These are phyloP conservation scores for Aspergillus panamensis DNA, from an alignment of 495 filamentous ascomycete genomes.

Conservation along the genomic window DNA sequence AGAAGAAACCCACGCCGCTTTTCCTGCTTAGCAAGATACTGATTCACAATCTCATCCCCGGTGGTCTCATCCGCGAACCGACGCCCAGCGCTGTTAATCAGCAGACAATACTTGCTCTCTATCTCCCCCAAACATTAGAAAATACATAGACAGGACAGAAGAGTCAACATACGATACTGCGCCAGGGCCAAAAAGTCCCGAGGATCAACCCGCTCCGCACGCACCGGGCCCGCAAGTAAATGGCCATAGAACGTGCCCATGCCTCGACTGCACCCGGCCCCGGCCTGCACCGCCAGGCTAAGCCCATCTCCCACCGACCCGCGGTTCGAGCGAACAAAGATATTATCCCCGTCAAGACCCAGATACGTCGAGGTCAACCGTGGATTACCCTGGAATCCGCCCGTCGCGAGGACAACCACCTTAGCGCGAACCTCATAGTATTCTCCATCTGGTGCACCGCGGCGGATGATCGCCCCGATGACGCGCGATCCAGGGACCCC, in stretches of 20 bases:
- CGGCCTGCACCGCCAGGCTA: conserved; percentile 16
- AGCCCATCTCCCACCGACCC: conserved; percentile 29
- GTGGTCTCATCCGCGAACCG: conserved; percentile 26
- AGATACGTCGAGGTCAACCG: conserved; percentile 21
- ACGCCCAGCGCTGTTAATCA: conserved; percentile 20
- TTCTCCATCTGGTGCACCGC: neutral
- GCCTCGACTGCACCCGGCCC: conserved; percentile 24
- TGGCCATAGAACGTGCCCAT: conserved; percentile 30
- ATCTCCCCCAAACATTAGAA: neutral
- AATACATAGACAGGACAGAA: neutral
- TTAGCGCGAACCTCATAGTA: conserved; percentile 23
- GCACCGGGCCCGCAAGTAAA: conserved; percentile 23
- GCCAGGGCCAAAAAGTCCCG: conserved; percentile 27
- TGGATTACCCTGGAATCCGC: conserved; percentile 26
- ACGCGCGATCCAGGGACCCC: conserved; percentile 20
- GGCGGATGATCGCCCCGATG: conserved; percentile 22
- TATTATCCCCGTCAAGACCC: conserved; percentile 24
- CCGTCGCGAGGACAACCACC: conserved; percentile 25
- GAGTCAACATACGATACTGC: conserved; percentile 23
- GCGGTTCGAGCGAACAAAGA: conserved; percentile 29
- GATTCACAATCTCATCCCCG: conserved; percentile 30
- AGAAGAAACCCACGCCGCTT: conserved; percentile 27
- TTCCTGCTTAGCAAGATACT: conserved; percentile 30
- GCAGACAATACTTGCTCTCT: conserved; percentile 30
- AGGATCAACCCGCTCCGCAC: conserved; percentile 20